phyloP scores from a whole-genome alignment of 2,329 filamentous ascomycete species.

The Fusarium dlaminii region DNA sequence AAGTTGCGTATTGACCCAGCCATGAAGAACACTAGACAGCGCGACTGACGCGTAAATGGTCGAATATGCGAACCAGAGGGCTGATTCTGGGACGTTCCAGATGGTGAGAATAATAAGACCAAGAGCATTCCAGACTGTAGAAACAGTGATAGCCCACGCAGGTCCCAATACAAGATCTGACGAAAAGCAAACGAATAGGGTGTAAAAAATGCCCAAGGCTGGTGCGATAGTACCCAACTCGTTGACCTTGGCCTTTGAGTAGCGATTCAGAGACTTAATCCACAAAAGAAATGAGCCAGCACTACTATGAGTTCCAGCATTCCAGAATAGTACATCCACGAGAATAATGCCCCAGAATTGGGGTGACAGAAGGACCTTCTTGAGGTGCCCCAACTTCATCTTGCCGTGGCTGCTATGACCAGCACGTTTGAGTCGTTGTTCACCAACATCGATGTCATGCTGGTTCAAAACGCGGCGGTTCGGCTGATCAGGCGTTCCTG shows the following conservation, averaged over 20 bases:
- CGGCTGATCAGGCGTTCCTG: conserved; percentile 56
- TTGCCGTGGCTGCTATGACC: conserved; percentile 53
- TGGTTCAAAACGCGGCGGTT: conserved; percentile 58
- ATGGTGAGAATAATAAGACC: conserved; percentile 63
- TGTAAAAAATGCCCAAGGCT: conserved; percentile 66
- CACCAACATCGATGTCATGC: conserved; percentile 57
- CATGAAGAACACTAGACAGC: conserved; percentile 64
- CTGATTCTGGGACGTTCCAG: conserved; percentile 63
- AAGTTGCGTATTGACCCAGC: conserved; percentile 64
- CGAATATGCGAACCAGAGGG: conserved; percentile 48
- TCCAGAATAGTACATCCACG: conserved; percentile 67
- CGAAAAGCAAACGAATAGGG: conserved; percentile 61
- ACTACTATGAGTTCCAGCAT: conserved; percentile 56
- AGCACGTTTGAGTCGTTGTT: conserved; percentile 54
- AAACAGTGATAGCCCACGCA: conserved; percentile 63
- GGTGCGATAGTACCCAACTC: conserved; percentile 62
- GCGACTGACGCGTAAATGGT: conserved; percentile 60
- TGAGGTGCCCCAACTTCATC: conserved; percentile 45
- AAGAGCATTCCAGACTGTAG: conserved; percentile 61
- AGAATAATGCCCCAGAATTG: conserved; percentile 62
- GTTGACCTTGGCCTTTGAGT: conserved; percentile 57
- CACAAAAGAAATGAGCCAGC: conserved; percentile 64
- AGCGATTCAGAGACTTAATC: conserved; percentile 64
- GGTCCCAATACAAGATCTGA: conserved; percentile 63
- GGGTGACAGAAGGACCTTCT: conserved; percentile 51